Conservation (phyloP, 2,329 filamentous ascomycete genomes). For the Cladosporium sp. region DNA sequence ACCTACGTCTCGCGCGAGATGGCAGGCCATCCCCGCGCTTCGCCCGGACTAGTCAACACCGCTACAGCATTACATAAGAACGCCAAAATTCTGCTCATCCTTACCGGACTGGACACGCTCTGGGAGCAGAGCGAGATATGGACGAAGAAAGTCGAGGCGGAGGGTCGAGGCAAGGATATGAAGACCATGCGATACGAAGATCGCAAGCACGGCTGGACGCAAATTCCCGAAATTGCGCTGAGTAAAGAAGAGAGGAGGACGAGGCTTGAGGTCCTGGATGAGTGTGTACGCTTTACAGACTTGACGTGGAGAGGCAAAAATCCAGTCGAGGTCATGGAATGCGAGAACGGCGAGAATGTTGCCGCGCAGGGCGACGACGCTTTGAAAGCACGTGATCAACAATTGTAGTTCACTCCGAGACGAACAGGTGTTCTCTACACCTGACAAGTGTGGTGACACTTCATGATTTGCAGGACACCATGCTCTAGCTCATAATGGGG, state of each 20-base stretch:
- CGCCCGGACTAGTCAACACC: conserved; percentile 34
- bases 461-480: too few species aligned
- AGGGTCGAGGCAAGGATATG: conserved; percentile 29
- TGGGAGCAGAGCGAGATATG: conserved; percentile 41
- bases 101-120: conserved; percentile 38
- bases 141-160: conserved; percentile 37
- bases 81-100: conserved; percentile 39
- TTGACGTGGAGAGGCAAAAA: conserved; percentile 31
- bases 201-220: conserved; percentile 39
- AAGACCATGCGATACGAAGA: conserved; percentile 21
- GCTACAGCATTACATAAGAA: conserved; percentile 29
- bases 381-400: too few species aligned
- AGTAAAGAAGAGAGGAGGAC: conserved; percentile 36
- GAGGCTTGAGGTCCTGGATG: conserved; percentile 32
- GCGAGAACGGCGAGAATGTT: conserved; percentile 14
- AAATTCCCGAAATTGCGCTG: conserved; percentile 38
- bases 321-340: conserved; percentile 15
- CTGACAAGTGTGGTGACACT: too few species aligned
- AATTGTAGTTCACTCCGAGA: too few species aligned
- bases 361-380: conserved; percentile 15
- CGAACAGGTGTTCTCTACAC: too few species aligned
- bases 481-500: too few species aligned
- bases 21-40: conserved; percentile 37
- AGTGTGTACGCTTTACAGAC: conserved; percentile 31
- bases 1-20: conserved; percentile 39